phyloP scores from a whole-genome alignment of 2,329 filamentous ascomycete genomes.

The Colletotrichum agaves region DNA sequence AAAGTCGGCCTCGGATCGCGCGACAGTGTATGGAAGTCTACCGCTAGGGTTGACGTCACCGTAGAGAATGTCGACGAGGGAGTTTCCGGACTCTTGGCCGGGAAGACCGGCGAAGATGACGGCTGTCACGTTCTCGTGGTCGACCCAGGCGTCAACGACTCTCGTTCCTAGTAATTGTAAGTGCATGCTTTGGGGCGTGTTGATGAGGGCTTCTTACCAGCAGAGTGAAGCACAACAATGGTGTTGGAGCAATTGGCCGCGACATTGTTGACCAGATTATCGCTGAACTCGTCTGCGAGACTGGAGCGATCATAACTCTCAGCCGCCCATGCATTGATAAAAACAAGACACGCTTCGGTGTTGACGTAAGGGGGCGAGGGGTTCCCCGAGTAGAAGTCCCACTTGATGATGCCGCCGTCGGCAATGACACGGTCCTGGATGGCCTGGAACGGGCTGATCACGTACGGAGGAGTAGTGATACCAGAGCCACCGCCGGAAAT shows the following conservation, averaged over 20 bases:
- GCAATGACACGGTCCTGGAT: constrained; percentile 62
- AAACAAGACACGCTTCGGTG: constrained; percentile 74
- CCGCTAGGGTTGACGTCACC: constrained; percentile 66
- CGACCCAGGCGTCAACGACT: constrained; percentile 60
- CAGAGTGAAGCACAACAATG: constrained; percentile 72
- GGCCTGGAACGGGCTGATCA: constrained; percentile 72
- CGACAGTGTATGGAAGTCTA: constrained; percentile 79
- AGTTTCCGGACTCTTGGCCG: constrained; percentile 64
- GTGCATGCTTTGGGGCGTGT: constrained; percentile 42
- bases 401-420: background rate
- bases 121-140: constrained; percentile 64
- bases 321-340: constrained; percentile 74
- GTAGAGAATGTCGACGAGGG: constrained; percentile 59
- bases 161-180: constrained; percentile 40
- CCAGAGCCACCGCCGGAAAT: constrained; percentile 77
- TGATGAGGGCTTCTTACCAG: constrained; percentile 55
- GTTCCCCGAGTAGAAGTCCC: constrained; percentile 52
- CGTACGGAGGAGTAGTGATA: constrained; percentile 68
- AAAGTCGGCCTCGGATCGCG: constrained; percentile 74
- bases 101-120: constrained; percentile 65
- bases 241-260: constrained; percentile 63
- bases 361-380: constrained; percentile 61
- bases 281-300: constrained; percentile 72
- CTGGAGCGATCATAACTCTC: constrained; percentile 70
- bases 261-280: constrained; percentile 66